Evolutionary conservation across 2,329 filamentous ascomycete species (phyloP).

Genomic region (Venturiaceae sp.): DNA sequence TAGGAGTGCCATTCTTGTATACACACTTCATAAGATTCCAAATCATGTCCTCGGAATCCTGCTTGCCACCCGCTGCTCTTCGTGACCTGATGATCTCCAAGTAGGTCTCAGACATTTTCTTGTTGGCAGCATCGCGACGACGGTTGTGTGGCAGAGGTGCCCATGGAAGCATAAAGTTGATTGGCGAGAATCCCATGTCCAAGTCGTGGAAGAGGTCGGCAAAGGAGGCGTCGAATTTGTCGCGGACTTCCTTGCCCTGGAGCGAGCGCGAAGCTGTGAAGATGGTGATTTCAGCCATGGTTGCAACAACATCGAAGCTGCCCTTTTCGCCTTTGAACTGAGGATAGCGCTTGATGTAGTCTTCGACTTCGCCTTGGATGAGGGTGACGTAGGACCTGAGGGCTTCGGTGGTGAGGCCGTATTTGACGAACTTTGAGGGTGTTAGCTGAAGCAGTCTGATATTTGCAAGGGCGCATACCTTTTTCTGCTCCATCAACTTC

Average conservation of each 20-base stretch:
- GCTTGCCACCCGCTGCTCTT: slow-evolving; percentile 42
- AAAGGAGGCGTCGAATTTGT: slow-evolving; percentile 69
- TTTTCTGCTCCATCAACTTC: slow-evolving; percentile 95
- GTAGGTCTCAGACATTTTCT: slow-evolving; percentile 73
- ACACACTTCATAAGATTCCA: slow-evolving; percentile 78
- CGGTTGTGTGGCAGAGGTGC: slow-evolving; percentile 82
- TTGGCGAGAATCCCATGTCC: slow-evolving; percentile 79
- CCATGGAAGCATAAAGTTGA: slow-evolving; percentile 89
- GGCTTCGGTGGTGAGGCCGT: slow-evolving; percentile 64
- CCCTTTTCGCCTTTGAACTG: slow-evolving; percentile 60
- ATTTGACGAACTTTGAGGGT: slow-evolving; percentile 62
- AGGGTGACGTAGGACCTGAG: slow-evolving; percentile 70
- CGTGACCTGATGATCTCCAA: slow-evolving; percentile 71
- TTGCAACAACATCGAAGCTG: slow-evolving; percentile 60
- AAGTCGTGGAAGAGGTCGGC: slow-evolving; percentile 80
- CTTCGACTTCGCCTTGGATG: slow-evolving; percentile 64
- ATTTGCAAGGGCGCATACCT: slow-evolving; percentile 42
- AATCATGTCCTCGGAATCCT: slow-evolving; percentile 66
- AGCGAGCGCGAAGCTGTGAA: slow-evolving; percentile 81
- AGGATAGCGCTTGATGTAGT: slow-evolving; percentile 60
- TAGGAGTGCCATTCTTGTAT: slow-evolving; percentile 71
- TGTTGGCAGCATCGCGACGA: slow-evolving; percentile 68
- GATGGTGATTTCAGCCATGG: slow-evolving; percentile 79
- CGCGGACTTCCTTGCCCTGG: slow-evolving; percentile 74
- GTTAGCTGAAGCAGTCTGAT: not conserved